phyloP scores from a whole-genome alignment of 2,329 filamentous ascomycete genomes.

The Penicillium sp. region DNA sequence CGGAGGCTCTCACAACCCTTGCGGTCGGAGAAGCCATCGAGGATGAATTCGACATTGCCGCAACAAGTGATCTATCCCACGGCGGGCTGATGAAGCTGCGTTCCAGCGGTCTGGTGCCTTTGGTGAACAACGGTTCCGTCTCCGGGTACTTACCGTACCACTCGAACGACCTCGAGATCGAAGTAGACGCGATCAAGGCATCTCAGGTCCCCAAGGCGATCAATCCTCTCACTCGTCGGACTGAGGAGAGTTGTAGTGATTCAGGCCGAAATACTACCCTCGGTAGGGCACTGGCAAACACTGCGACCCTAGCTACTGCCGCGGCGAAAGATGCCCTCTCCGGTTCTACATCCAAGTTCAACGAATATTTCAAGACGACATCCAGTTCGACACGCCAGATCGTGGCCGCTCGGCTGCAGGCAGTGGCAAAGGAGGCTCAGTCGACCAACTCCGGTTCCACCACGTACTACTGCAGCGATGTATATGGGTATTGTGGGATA shows the following conservation, averaged over 20 bases:
- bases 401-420: conserved; percentile 50
- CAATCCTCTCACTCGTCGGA: conserved; percentile 41
- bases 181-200: conserved; percentile 54
- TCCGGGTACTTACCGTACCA: conserved; percentile 53
- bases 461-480: conserved; percentile 56
- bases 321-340: conserved; percentile 51
- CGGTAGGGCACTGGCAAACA: conserved; percentile 51
- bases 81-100: conserved; percentile 54
- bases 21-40: conserved; percentile 27
- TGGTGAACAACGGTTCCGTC: conserved; percentile 50
- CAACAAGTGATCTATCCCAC: conserved; percentile 39
- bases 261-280: conserved; percentile 45
- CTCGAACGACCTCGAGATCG: conserved; percentile 55
- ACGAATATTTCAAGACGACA: conserved; percentile 60
- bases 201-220: conserved; percentile 48
- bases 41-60: conserved; percentile 35
- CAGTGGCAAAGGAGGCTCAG: conserved; percentile 53
- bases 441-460: conserved; percentile 48
- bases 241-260: conserved; percentile 52
- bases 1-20: conserved; percentile 29
- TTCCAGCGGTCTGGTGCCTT: conserved; percentile 54
- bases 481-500: conserved; percentile 48
- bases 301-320: conserved; percentile 42
- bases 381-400: conserved; percentile 42
- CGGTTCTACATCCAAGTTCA: conserved; percentile 32